Conservation (phyloP, 202 grass and related monocot genomes). For the Elaeis oleifera region DNA sequence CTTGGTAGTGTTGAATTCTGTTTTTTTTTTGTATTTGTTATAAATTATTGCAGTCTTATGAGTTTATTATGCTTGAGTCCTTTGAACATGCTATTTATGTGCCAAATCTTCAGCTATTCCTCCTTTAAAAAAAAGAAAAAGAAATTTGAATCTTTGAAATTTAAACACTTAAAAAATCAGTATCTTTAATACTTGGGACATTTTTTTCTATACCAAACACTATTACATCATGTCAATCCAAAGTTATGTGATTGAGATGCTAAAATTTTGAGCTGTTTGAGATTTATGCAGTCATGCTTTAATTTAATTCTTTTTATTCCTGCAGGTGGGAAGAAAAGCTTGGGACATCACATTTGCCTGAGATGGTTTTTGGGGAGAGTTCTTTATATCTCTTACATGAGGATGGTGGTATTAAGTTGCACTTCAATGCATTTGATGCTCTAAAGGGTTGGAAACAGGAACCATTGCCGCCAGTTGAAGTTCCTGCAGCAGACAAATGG, state of each 20-base stretch:
- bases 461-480: slow-evolving; percentile 75
- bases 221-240: neutral
- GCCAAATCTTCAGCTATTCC: no score
- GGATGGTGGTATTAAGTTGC: slow-evolving; percentile 44
- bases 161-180: neutral
- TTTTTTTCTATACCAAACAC: neutral
- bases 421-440: slow-evolving; percentile 86
- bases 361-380: slow-evolving; percentile 94
- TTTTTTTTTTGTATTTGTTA: no score
- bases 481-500: slow-evolving; percentile 91
- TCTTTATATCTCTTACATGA: slow-evolving; percentile 56
- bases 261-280: neutral
- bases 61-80: no score
- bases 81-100: no score
- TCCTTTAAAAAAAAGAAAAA: no score
- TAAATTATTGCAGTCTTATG: no score
- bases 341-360: slow-evolving; percentile 72
- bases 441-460: slow-evolving; percentile 88
- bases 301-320: slow-evolving; percentile 2
- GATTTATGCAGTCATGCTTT: neutral
- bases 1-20: no score
- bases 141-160: no score
- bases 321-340: slow-evolving; percentile 75
- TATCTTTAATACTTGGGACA: neutral
- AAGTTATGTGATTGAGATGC: neutral